A percentile compares a stretch with the other conserved stretches of the same genome.
phyloP scores from a whole-genome alignment of 2,329 filamentous ascomycete genomes.

The Arthrobotrys sinensis region DNA sequence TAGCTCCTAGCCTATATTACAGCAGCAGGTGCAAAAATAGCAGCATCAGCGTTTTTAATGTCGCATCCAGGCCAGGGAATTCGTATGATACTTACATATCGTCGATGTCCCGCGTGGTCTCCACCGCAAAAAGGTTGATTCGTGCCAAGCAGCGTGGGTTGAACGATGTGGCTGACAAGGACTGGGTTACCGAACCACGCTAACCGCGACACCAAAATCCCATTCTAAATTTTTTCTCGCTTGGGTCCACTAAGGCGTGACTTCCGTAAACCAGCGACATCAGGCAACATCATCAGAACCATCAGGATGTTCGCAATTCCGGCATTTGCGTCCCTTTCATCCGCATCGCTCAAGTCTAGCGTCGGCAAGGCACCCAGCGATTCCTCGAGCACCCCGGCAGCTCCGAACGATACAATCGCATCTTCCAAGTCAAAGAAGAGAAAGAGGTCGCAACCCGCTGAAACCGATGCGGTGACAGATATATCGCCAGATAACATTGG shows the following conservation, averaged over 20 bases:
- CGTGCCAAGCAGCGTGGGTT: slow-evolving; percentile 51
- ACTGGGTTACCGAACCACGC: slow-evolving; percentile 52
- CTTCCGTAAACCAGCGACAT: slow-evolving; percentile 65
- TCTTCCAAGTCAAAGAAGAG: slow-evolving; percentile 74
- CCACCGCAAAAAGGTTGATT: slow-evolving; percentile 35
- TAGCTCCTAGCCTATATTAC: slow-evolving; percentile 32
- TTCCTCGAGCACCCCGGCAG: slow-evolving; percentile 66
- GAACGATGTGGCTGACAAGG: slow-evolving; percentile 52
- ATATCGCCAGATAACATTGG: slow-evolving; percentile 81
- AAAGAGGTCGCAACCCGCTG: slow-evolving; percentile 62
- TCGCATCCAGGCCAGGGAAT: slow-evolving; percentile 43
- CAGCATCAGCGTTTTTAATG: slow-evolving; percentile 57
- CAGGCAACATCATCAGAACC: slow-evolving; percentile 68
- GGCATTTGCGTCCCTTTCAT: slow-evolving; percentile 68
- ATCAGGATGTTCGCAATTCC: slow-evolving; percentile 68
- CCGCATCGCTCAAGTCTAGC: slow-evolving; percentile 68
- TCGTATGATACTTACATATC: slow-evolving; percentile 60
- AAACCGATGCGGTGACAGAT: slow-evolving; percentile 66
- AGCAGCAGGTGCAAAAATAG: slow-evolving; percentile 45
- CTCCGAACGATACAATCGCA: slow-evolving; percentile 72
- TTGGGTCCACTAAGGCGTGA: slow-evolving; percentile 51
- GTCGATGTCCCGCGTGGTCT: slow-evolving; percentile 57
- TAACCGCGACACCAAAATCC: slow-evolving; percentile 44
- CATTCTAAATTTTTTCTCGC: slow-evolving; percentile 27
- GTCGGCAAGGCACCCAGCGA: slow-evolving; percentile 66